Evolutionary conservation across 1,284 basidiomycete genomes (phyloP), one percentile per base, ranked within the genome.

Genomic region (Sporisorium scitamineum): DNA sequence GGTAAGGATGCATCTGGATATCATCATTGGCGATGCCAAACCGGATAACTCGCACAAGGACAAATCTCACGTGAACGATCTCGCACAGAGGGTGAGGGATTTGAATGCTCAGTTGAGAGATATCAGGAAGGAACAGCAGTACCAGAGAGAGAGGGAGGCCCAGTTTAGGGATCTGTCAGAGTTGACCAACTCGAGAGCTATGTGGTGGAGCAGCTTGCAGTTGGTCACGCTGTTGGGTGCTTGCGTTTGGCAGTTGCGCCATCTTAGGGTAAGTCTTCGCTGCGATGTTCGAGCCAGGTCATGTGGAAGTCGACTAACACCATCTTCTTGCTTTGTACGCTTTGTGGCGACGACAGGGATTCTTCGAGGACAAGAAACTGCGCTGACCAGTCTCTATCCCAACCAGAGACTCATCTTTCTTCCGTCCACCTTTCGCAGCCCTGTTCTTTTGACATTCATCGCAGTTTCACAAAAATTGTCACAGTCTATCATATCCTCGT

Each of bases 121-220:
- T 83, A 92, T 99, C 75, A 89, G 94, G 61, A 89, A 94, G 47
- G 97, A 99, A 87, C 97, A 99, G 87, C 94, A 97, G 86, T 99
- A 97, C 85, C 95, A 99, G 88, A 89, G 97, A 48, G 96, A 99
- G 73, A 65, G 87, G 65, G 97, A 99, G 87, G 89, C 92, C n/a
- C 91, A 92, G 76, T 99, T 94, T 85, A 89, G 97, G 45, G 88
- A 96, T 86, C 86, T 97, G 68, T 94, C 92, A 79, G 97, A 99
- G 87, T 84, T 87, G 31, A 95, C 94, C 34, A 99, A 99, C 86
- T 87, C 91, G 29, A 88, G 92, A 70, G 95, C 96, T 0, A 91
- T 98, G 58, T 98, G 93, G 93, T 99, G 96, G 87, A 94, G 91
- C 82, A 66, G 97, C 11, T 88, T 90, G 42, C 96, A 99, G 88